Base-by-base conservation (phyloP, 805 yeast genomes). In the Candida ulmi region DNA sequence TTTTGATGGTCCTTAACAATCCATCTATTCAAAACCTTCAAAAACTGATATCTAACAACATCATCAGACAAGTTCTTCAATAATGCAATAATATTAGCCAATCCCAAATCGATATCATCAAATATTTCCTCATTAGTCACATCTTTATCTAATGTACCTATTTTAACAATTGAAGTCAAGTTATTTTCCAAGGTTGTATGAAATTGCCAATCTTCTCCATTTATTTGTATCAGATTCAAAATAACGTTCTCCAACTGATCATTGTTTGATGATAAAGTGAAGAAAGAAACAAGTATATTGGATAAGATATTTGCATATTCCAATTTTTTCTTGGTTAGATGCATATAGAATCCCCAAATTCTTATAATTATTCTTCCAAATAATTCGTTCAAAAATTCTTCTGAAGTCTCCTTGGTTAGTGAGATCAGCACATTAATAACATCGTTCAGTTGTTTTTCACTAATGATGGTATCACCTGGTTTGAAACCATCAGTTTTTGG, bases 341-440 rank as follows among this genome's bases (percentile, higher is more conserved):
- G 66, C 29, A 62, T 45, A 26, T 59, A 52, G 43, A 62, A 68
- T 6, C 57, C 50, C 69, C 72, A 68, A 17, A 68, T 30, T 26
- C 60, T 53, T 33, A 62, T 36, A 23, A 54, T 55, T 34, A 66
- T 59, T 21, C 38, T 39, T 8, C 51, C 39, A 38, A 49, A 52
- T 18, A 76, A 38, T 11, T 52, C 60, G 15, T 46, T 44, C 8
- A 71, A 40, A 13, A 76, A 51, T 4, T 61, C 66, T 1, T 44
- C 42, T 1, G 65, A 55, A 1, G 68, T 47, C 33, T 68, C 70
- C 48, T 77, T 77, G 0, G 81, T 62, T 9, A 86, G 49, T 0
- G 91, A 78, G 1, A 83, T 57, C n/a, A 82, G 47, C 0, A 82
- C 86, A 55, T 83, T 83, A 17, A 84, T 64, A 5, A 68, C 65